Base-by-base conservation (phyloP, 1,284 basidiomycete genomes). In the Anthracocystis panici-leucophaei region DNA sequence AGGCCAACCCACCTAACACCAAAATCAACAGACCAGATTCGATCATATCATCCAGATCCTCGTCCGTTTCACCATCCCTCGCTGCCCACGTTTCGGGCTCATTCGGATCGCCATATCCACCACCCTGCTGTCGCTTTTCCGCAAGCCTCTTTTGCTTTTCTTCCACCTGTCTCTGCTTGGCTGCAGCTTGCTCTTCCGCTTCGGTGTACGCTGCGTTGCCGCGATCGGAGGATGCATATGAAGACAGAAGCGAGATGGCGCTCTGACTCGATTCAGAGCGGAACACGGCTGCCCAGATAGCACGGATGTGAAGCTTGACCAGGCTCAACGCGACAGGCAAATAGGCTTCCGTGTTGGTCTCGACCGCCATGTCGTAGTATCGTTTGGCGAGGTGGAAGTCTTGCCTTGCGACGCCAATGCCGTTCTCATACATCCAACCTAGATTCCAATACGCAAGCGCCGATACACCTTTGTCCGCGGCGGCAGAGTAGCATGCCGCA, bases 341-440 rank as follows among this genome's bases (percentile, higher is more conserved):
- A 84, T 93, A 95, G 0, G 95, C 94, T 81, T 97, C 94, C 51
- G 88, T 86, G 80, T 95, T 95, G 5, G 92, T 93, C 75, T 93
- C 92, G 41, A 93, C 86, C 2, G 95, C 93, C 64, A 91, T 87
- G 85, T 99, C 97, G 84, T 98, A 99, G 85, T 96, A 92, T 31
- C 97, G 89, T 86, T 99, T 99, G 0, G 97, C 97, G 18, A 99
- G 90, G 85, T 97, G 92, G 88, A 94, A 99, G 86, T 99, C 96
- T 31, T 74, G 75, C 27, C 74, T 35, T 29, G 92, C 90, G 0
- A 98, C 93, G 5, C 97, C 97, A 27, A 92, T 86, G 0, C 97
- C 97, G 80, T 94, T 93, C 87, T 99, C 96, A 85, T 98, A 97
- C 94, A 99, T 97, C 92, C 93, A 97, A 1, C 96, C 97, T 27